Conservation (phyloP, 1,284 basidiomycete species). For the Pseudozyma pruni region DNA sequence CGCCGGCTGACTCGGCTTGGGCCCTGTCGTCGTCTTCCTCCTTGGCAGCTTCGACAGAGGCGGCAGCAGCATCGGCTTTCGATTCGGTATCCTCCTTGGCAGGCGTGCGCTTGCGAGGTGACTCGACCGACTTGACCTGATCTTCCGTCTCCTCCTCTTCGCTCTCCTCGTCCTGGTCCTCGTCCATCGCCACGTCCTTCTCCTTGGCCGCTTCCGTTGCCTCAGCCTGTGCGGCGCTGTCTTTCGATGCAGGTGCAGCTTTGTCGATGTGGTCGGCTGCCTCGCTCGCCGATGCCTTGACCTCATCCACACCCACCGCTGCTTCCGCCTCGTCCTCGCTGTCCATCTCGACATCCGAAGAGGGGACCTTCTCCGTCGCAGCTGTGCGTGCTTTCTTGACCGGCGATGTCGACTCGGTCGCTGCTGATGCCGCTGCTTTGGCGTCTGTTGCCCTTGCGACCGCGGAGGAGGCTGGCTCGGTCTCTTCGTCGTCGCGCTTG, state of each 20-base stretch:
- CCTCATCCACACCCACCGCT: conserved; percentile 19
- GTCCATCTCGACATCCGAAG: conserved; percentile 32
- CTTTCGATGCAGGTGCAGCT: conserved; percentile 5
- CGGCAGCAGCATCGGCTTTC: neutral
- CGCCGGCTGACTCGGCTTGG: too few species aligned
- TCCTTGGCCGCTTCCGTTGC: conserved; percentile 8
- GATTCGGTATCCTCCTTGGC: conserved; percentile 6
- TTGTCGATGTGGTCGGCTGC: too few species aligned
- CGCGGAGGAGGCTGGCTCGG: neutral
- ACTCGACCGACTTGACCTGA: conserved; percentile 25
- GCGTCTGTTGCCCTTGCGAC: neutral
- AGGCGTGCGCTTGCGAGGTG: conserved; percentile 11
- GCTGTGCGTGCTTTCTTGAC: conserved; percentile 27
- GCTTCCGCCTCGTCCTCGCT: conserved; percentile 44
- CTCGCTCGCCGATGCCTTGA: neutral
- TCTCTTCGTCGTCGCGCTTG: conserved; percentile 22
- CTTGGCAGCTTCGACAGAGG: neutral
- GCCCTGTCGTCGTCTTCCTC: too few species aligned
- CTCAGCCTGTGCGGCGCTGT: neutral
- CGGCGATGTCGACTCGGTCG: conserved; percentile 10
- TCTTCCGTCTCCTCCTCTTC: conserved; percentile 34
- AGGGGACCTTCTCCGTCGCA: conserved; percentile 5
- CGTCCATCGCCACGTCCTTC: conserved; percentile 12
- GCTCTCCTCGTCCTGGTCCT: conserved; percentile 1
- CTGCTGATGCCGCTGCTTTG: neutral